phyloP scores from a whole-genome alignment of 2,329 filamentous ascomycete species.

The Aspergillus japonicus region DNA sequence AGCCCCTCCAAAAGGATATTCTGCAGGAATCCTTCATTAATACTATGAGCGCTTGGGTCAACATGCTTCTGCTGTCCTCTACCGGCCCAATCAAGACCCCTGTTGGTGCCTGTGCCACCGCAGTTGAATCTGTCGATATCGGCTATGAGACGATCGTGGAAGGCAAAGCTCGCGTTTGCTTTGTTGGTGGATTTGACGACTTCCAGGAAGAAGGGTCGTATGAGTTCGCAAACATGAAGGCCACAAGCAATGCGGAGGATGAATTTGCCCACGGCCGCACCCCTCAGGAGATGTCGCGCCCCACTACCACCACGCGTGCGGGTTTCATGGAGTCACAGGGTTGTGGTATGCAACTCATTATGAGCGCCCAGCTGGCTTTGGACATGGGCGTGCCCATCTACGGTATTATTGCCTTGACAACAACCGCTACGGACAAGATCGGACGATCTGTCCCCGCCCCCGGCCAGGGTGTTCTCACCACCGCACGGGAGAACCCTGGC shows the following conservation, averaged over 20 bases:
- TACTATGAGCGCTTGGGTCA: conserved; percentile 99
- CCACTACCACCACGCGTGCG: conserved; percentile 92
- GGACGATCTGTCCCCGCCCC: conserved; percentile 95
- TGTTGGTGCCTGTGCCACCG: conserved; percentile 94
- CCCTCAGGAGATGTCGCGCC: conserved; percentile 95
- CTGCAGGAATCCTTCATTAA: conserved; percentile 99
- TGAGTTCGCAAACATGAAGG: conserved; percentile 99
- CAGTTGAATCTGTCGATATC: conserved; percentile 95
- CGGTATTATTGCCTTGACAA: conserved; percentile 87
- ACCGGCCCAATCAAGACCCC: conserved; percentile 98
- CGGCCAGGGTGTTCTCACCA: conserved; percentile 94
- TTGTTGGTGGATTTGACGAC: conserved; percentile 98
- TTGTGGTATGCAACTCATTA: conserved; percentile 96
- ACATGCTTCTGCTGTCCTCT: conserved; percentile 96
- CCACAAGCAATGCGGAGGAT: conserved; percentile 95
- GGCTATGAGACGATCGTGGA: conserved; percentile 98
- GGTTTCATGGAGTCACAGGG: conserved; percentile 99
- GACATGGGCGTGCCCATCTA: conserved; percentile 99
- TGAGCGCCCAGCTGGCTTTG: conserved; percentile 91
- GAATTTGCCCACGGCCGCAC: conserved; percentile 95
- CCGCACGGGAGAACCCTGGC: conserved; percentile 83
- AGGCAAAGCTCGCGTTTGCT: conserved; percentile 94
- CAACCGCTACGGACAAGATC: conserved; percentile 98
- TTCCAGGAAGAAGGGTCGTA: conserved; percentile 99
- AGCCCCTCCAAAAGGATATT: conserved; percentile 97